phyloP scores from a whole-genome alignment of 2,329 filamentous ascomycete species.

The Rhinocladiella mackenziei region DNA sequence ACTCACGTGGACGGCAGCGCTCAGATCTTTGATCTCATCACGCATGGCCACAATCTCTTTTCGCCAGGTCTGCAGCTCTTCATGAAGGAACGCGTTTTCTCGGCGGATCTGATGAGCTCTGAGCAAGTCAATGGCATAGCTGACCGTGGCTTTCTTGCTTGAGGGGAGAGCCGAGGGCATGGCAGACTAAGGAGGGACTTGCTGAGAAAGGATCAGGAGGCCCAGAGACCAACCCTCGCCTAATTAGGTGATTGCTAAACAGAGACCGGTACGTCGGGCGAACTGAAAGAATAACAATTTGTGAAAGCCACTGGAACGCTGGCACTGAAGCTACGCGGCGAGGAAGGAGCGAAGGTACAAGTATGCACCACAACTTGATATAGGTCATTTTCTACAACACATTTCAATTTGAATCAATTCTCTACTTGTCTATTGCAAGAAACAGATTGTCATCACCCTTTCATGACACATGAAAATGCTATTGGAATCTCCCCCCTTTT shows the following conservation, averaged over 20 bases:
- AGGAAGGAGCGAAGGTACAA: too few relatives aligned
- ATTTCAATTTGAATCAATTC: conserved; percentile 16
- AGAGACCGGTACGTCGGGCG: too few relatives aligned
- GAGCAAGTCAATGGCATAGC: conserved; percentile 26
- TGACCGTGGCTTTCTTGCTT: conserved; percentile 12
- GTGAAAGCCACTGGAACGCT: too few relatives aligned
- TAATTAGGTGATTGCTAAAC: too few relatives aligned
- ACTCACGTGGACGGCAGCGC: neutral
- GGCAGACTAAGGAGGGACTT: neutral
- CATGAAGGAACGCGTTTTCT: conserved; percentile 25
- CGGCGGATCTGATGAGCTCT: conserved; percentile 26
- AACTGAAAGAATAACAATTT: too few relatives aligned
- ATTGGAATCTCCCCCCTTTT: conserved; percentile 13
- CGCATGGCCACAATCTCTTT: conserved; percentile 9
- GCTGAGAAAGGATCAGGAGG: too few relatives aligned
- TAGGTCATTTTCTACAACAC: too few relatives aligned
- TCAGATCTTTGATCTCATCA: conserved; percentile 14
- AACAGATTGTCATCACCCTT: conserved; percentile 22
- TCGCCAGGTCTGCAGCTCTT: conserved; percentile 17
- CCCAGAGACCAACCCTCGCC: too few relatives aligned
- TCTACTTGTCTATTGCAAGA: conserved; percentile 26
- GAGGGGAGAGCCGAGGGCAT: conserved; percentile 2
- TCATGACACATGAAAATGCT: conserved; percentile 28
- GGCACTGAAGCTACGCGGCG: too few relatives aligned
- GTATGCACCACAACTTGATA: too few relatives aligned